Base-by-base conservation (phyloP, 2,329 filamentous ascomycete species). In the Tolypocladium paradoxum region DNA sequence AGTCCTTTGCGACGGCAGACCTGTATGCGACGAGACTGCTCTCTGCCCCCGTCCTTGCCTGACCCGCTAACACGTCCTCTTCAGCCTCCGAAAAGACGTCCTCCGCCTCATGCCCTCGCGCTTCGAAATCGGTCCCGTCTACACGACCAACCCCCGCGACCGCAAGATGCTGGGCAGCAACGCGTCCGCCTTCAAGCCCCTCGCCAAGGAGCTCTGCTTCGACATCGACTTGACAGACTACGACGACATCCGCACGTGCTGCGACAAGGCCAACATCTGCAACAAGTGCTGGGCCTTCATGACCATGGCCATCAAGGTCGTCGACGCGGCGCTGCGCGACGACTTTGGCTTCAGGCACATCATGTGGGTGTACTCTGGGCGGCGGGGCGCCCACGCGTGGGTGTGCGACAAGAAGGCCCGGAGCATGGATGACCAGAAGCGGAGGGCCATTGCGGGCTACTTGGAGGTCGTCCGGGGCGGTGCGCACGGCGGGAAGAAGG, bases 141-240 rank as follows among this genome's bases (percentile, higher is more conserved):
- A 99, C 73, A 90, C 81, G 51, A 87, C 90, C 48, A 96, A 97
- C 67, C 93, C 93, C 0, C 86, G 90, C 61, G 93, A 99, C 63
- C 85, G 92, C 64, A 99, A 97, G 73, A 85, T 85, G 0, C 71
- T 97, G 35, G 83, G 86, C 51, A 92, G 86, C 51, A 92, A 90
- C 68, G 81, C 85, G 36, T 82, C 83, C 48, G 83, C 88, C 9
- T 96, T 99, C 73, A 87, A 85, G 58, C 92, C 93, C 0, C 70
- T 96, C 34, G 81, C 88, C 53, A 99, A 99, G 69, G 93, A 99
- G 69, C 75, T 99, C 38, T 96, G 96, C 62, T 97, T 99, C 70
- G 93, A 99, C 85, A 97, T 99, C 63, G 93, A 99, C 80, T 81
- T 99, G 81, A 97, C 93, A 52, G 93, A 97, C 72, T 99, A 99